Percentiles rank a stretch among this genome's conserved stretches.
These are phyloP conservation scores for Blastobotrys parvus DNA, from an alignment of 805 yeast species.

Conservation along the genomic window DNA sequence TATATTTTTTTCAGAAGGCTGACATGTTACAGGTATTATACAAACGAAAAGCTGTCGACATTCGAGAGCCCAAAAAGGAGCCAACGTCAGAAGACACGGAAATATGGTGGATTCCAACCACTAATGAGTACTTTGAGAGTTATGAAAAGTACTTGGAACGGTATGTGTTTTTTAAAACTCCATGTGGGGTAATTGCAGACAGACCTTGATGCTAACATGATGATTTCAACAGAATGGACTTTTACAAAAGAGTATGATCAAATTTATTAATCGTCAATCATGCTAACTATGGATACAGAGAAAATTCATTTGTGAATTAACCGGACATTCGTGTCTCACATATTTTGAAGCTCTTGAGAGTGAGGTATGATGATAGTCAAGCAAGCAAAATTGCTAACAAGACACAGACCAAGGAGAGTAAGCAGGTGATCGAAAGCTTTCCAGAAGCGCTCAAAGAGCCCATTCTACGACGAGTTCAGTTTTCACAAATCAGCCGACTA, in stretches of 20 bases:
- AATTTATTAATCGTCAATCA: neutral
- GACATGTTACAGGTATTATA: constrained; percentile 34
- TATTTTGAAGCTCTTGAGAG: constrained; percentile 80
- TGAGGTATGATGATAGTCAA: constrained; percentile 44
- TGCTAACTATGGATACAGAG: constrained; percentile 26
- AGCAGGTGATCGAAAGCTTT: constrained; percentile 64
- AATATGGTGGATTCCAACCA: constrained; percentile 76
- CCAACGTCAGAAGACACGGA: constrained; percentile 33
- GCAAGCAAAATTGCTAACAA: neutral
- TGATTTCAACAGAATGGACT: constrained; percentile 33
- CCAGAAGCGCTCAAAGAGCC: constrained; percentile 93
- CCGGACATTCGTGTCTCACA: constrained; percentile 87
- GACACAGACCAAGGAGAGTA: constrained; percentile 23
- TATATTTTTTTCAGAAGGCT: too few relatives aligned
- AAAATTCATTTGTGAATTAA: constrained; percentile 90
- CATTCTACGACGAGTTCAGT: constrained; percentile 75
- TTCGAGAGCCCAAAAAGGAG: constrained; percentile 13
- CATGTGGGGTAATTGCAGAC: too few relatives aligned
- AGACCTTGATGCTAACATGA: too few relatives aligned
- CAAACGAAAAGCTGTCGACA: constrained; percentile 28
- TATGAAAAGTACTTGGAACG: constrained; percentile 66
- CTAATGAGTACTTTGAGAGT: constrained; percentile 77
- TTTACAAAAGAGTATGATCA: constrained; percentile 25
- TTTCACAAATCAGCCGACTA: constrained; percentile 69
- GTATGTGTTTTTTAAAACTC: constrained; percentile 3